Evolutionary conservation across 495 filamentous ascomycete genomes (phyloP), one percentile per base, ranked within the genome.

Genomic region (Hypoxylon crocopeplum): DNA sequence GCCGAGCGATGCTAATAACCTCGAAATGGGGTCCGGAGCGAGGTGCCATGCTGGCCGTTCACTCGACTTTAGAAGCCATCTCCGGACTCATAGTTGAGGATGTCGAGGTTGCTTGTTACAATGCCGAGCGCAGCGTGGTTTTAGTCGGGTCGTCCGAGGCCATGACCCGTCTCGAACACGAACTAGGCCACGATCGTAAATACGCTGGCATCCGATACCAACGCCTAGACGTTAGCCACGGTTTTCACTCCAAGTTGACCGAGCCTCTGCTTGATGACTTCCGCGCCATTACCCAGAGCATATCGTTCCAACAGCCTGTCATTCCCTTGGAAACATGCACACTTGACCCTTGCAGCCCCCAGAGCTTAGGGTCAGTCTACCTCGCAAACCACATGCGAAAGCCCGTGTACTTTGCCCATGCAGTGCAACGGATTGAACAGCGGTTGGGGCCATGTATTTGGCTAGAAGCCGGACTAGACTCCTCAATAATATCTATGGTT

Each of bases 31-130:
- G 77, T 10, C 0, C 61, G 0, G 78, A 84, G 5, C 34, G 37
- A 5, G 81, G 81, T 0, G 46, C 69, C 1, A 85, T 85, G 82
- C 36, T 83, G 41, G 52, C 56, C 19, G 30, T 69, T 20, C 17
- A 48, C 11, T 42, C 0, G 32, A 41, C 11, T n/a, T 29, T 27
- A 7, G 16, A 33, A 39, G 22, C 13, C 10, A 15, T n/a, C 27
- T 53, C 7, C 6, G 27, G 7, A 7, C 24, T n/a, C 51, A 44
- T 33, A 19, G 33, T 34, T 21, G 7, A 47, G 12, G 27, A 19
- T 6, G 8, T 71, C n/a, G 70, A 74, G 19, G 57, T 75, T 22
- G 74, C 72, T 8, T 75, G 74, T 57, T 72, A 67, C 48, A 75
- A 77, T 46, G 55, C 56, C 20, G 56, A 58, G 5, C 47, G 29